Evolutionary conservation across 169 alveolate species (phyloP).

Genomic region (Plasmodium gonderi): DNA sequence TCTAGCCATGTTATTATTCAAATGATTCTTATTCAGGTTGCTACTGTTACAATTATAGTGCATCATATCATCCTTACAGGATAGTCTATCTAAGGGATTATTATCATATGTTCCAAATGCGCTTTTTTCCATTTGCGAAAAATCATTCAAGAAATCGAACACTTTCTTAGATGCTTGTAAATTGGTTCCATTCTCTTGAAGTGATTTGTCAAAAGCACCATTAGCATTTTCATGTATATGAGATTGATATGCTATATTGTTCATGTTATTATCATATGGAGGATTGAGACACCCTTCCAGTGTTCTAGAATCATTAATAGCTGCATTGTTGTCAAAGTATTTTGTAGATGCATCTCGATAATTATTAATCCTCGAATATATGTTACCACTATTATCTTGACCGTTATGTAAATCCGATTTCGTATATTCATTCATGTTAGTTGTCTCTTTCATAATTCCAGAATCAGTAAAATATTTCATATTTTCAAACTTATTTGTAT

Average conservation of each 20-base stretch:
- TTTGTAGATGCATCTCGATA: neutral
- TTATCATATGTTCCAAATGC: neutral
- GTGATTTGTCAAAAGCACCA: neutral
- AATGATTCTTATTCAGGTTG: neutral
- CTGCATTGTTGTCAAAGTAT: neutral
- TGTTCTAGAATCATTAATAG: neutral
- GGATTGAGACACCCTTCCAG: neutral
- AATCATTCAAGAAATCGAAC: neutral
- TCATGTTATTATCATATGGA: neutral
- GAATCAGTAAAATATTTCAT: neutral
- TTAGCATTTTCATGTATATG: neutral
- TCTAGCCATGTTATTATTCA: neutral
- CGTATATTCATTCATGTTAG: neutral
- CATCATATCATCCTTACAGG: conserved; percentile 2
- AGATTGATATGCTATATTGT: neutral
- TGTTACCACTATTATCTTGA: neutral
- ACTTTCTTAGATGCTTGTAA: neutral
- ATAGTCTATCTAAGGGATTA: neutral
- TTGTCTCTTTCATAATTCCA: neutral
- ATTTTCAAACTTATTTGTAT: neutral
- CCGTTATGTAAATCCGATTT: neutral
- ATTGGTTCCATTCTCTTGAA: neutral
- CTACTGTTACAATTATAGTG: neutral
- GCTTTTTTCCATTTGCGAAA: neutral
- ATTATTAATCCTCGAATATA: neutral